phyloP scores from a whole-genome alignment of 2,329 filamentous ascomycete genomes.

The Xylaria hypoxylon region DNA sequence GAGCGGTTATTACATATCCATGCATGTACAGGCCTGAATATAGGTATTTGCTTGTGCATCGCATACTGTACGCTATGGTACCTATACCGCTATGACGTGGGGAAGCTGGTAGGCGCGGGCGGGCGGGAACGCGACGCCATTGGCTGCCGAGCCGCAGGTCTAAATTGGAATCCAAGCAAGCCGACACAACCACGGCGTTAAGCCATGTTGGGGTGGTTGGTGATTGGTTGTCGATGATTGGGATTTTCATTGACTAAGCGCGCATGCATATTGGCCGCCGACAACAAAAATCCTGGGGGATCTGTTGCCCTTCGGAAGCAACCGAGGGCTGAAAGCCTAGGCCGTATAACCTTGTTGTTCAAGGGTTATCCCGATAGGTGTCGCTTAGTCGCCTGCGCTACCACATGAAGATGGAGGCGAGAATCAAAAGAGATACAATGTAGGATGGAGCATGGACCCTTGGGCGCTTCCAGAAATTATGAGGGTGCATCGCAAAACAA shows the following conservation, averaged over 20 bases:
- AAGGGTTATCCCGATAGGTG: not conserved
- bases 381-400: slow-evolving; percentile 8
- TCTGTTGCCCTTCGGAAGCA: slow-evolving; percentile 17
- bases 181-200: slow-evolving; percentile 8
- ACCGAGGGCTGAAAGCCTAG: slow-evolving; percentile 25
- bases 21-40: not conserved
- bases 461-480: slow-evolving; percentile 38
- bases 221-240: slow-evolving; percentile 1
- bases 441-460: not conserved
- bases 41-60: too few species aligned
- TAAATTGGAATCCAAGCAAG: slow-evolving; percentile 18
- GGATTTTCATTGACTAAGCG: too few species aligned
- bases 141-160: slow-evolving; percentile 24
- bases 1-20: slow-evolving; percentile 16
- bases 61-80: too few species aligned
- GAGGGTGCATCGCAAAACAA: slow-evolving; percentile 18
- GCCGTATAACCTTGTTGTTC: not conserved
- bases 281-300: slow-evolving; percentile 25
- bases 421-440: not conserved
- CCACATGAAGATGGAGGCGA: slow-evolving; percentile 15
- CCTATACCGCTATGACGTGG: slow-evolving; percentile 11
- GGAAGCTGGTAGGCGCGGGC: not conserved
- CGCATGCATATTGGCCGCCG: slow-evolving; percentile 19
- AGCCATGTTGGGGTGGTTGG: not conserved
- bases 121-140: slow-evolving; percentile 15